Base-by-base conservation (phyloP, 2,329 filamentous ascomycete species). In the Epichloe amarillans region DNA sequence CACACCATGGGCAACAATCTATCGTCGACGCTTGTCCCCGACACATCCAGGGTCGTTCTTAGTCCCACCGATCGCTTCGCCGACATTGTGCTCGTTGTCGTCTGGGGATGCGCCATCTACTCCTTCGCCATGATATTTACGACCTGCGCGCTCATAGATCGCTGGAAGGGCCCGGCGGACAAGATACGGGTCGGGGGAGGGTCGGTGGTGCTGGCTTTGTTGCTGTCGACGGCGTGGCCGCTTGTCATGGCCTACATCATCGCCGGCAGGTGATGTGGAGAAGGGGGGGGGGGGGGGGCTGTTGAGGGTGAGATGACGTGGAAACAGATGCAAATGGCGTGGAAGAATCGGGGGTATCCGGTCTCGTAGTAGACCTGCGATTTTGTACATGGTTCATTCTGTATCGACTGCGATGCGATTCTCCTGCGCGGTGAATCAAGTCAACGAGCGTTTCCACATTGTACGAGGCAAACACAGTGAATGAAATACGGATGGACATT, bases 81-180 rank as follows among this genome's bases (percentile, higher is more conserved):
- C 39, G 60, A 61, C 55, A 61, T 69, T 48, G 54, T 66, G 35
- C 53, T 70, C 52, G 64, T 55, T 46, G 48, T 65, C 46, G 56
- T 64, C 53, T 72, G 69, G 68, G 60, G 51, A 6, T 48, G 58
- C 26, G 60, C 61, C 4, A 52, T 69, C 38, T 70, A 72, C 59
- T 61, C 50, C 47, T 64, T 65, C 53, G 67, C 64, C 60, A 69
- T 70, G 62, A 67, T 72, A 57, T 70, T 65, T 56, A 68, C 63
- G 53, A 69, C 69, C 33, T 65, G 68, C 58, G 60, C 59, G n/a
- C 63, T 72, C 50, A 55, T 71, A 55, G 65, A 68, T 54, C 66
- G 69, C n/a, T 72, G 69, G 69, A 63, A 65, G 54, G 68, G 69
- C 0, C 63, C 64, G 11, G 55, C 61, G 51, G 66, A 69, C 45